phyloP scores from a whole-genome alignment of 306 rosid genomes.

The Vigna hirtella region DNA sequence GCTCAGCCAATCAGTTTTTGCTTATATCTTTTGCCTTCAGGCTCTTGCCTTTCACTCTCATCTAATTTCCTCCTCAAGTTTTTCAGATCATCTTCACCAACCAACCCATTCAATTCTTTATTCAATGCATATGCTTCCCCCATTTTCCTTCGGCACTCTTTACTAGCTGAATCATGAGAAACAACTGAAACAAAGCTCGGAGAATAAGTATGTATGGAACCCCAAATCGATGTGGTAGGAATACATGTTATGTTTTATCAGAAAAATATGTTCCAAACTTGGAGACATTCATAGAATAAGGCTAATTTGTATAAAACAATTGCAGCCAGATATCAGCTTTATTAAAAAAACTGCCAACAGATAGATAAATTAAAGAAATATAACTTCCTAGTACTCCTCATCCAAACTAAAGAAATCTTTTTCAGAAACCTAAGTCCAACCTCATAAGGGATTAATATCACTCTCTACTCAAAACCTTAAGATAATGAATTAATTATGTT shows the following conservation, averaged over 20 bases:
- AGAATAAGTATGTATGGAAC: conserved; percentile 30
- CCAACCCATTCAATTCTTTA: conserved; percentile 64
- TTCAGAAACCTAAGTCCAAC: too few relatives aligned
- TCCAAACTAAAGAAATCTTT: conserved; percentile 8
- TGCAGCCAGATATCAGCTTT: background rate
- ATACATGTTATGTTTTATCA: conserved; percentile 6
- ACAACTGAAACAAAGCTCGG: conserved; percentile 68
- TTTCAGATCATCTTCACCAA: conserved; percentile 70
- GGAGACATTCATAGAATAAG: conserved; percentile 14
- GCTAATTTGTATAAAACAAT: background rate
- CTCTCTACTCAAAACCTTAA: too few relatives aligned
- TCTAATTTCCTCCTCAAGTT: conserved; percentile 62
- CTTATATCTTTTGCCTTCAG: conserved; percentile 58
- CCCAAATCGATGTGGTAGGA: background rate
- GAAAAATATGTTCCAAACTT: background rate
- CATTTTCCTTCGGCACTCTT: conserved; percentile 78
- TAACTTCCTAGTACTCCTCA: background rate
- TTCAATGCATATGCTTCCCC: conserved; percentile 84
- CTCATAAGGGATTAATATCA: too few relatives aligned
- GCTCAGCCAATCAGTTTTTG: conserved; percentile 52
- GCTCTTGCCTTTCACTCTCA: conserved; percentile 51
- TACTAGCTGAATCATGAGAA: conserved; percentile 81
- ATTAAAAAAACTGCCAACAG: background rate
- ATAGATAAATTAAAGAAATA: background rate
- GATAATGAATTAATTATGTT: too few relatives aligned